Base-by-base conservation (phyloP, 192 early-diverging fungal species). In the Coemansia sp. region DNA sequence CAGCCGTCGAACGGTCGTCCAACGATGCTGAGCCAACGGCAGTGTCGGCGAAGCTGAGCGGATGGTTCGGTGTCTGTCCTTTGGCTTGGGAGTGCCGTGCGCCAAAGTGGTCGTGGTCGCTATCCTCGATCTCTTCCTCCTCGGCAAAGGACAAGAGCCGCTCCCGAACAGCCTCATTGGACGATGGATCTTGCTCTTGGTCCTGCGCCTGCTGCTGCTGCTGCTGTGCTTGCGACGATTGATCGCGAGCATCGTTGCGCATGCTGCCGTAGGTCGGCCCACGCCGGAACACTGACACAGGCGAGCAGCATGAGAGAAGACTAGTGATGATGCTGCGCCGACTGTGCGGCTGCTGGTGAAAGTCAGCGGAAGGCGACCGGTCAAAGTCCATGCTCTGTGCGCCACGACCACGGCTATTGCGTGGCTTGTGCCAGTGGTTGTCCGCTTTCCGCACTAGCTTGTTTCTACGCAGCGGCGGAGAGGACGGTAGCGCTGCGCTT, bases 331-430 rank as follows among this genome's bases (percentile, higher is more conserved):
- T 38, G 61, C 65, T 55, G 56, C 70, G 78, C 53, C 64, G 69
- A 39, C 64, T 69, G 50, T 67, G 72, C 61, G 66, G 61, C 38
- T 38, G 57, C 56, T 67, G 63, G 45, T 46, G 44, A 40, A 68
- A 50, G 32, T 70, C 74, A 12, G 38, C n/a, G 22, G 67, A 58
- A 6, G 67, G 74, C 20, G 71, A 68, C 45, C 72, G 80, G 69
- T 71, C 64, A 70, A 77, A 72, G 53, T 83, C 80, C 80, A 83
- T 77, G 72, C 80, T 83, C 44, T 83, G 80, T 4, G 73, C 65
- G 12, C 65, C 69, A 17, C 68, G 70, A 44, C 74, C 75, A 48
- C 64, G 62, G 43, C 64, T 66, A 37, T 40, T 72, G 64, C 67
- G 74, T 41, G 69, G 79, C 61, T 61, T 75, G 61, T 81, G 79